A percentile compares a stretch with the other conserved stretches of the same genome.
Conservation (phyloP, 179 eudicot species). For the Gypsophila paniculata region DNA sequence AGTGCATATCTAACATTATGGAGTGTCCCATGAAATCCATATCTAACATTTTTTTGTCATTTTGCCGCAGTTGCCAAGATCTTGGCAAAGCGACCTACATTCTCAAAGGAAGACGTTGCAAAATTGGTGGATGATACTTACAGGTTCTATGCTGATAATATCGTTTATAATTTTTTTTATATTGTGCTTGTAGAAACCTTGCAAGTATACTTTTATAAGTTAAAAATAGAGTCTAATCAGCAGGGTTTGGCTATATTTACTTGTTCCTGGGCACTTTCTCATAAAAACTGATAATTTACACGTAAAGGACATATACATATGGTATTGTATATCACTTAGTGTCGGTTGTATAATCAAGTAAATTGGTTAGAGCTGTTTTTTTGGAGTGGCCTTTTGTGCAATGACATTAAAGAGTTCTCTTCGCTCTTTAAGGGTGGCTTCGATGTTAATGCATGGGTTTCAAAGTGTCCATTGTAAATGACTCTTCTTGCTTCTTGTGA, state of each 20-base stretch:
- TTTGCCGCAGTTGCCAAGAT: conserved; percentile 53
- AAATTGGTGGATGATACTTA: conserved; percentile 79
- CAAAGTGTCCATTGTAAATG: conserved; percentile 2
- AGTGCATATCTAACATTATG: background rate
- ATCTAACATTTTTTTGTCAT: background rate
- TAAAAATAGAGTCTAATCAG: background rate
- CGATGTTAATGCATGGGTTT: background rate
- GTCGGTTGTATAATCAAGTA: background rate
- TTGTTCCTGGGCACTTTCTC: background rate
- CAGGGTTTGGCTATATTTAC: background rate
- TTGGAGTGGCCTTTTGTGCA: background rate
- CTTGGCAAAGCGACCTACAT: conserved; percentile 66
- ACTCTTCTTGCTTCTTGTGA: conserved; percentile 12
- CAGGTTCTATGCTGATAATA: conserved; percentile 43
- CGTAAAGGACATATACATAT: background rate
- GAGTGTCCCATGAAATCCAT: background rate
- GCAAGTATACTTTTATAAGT: background rate
- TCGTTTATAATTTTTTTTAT: background rate
- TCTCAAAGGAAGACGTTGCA: conserved; percentile 73
- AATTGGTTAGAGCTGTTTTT: background rate
- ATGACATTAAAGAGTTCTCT: background rate
- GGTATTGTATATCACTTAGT: background rate
- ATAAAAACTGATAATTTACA: background rate
- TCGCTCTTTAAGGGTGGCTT: background rate
- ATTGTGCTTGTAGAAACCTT: background rate